Percentiles rank a stretch among this genome's conserved stretches.
phyloP scores from a whole-genome alignment of 768 basidiomycete species.

The Dacryopinax primogenitus region DNA sequence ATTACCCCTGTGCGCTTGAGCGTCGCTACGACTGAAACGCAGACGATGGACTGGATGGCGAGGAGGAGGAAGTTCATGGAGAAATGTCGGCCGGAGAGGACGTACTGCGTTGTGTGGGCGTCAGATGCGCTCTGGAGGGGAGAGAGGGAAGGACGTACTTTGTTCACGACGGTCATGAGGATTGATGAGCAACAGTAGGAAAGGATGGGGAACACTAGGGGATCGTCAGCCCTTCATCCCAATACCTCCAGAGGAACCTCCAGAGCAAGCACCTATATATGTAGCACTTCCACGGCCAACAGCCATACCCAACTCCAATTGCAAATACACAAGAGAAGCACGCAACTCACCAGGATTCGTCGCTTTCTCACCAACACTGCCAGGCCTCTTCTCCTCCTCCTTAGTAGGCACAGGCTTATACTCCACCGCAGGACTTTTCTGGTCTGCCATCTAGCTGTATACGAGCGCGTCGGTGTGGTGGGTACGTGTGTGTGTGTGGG shows the following conservation, averaged over 20 bases:
- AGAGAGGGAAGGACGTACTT: slow-evolving; percentile 38
- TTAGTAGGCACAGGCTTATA: slow-evolving; percentile 3
- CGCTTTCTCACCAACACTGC: background rate
- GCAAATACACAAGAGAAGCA: background rate
- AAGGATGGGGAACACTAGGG: slow-evolving; percentile 65
- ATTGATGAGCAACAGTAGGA: slow-evolving; percentile 90
- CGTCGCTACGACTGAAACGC: slow-evolving; percentile 56
- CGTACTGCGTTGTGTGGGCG: slow-evolving; percentile 55
- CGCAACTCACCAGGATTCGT: background rate
- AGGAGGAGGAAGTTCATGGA: slow-evolving; percentile 95
- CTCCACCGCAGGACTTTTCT: background rate
- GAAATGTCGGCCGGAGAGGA: slow-evolving; percentile 85
- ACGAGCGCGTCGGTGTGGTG: background rate
- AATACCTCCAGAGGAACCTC: too few species aligned
- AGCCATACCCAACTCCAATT: too few species aligned
- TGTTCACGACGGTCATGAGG: slow-evolving; percentile 94
- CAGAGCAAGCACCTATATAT: too few species aligned
- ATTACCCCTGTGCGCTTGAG: slow-evolving; percentile 70
- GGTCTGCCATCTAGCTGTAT: background rate
- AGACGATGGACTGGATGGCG: slow-evolving; percentile 81
- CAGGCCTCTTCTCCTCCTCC: background rate
- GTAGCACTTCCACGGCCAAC: too few species aligned
- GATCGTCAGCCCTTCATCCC: slow-evolving; percentile 2
- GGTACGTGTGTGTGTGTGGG: background rate
- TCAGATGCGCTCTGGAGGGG: slow-evolving; percentile 8